These are phyloP conservation scores for Dipteronia sinensis DNA, from an alignment of 345 rosid genomes.

Conservation along the genomic window DNA sequence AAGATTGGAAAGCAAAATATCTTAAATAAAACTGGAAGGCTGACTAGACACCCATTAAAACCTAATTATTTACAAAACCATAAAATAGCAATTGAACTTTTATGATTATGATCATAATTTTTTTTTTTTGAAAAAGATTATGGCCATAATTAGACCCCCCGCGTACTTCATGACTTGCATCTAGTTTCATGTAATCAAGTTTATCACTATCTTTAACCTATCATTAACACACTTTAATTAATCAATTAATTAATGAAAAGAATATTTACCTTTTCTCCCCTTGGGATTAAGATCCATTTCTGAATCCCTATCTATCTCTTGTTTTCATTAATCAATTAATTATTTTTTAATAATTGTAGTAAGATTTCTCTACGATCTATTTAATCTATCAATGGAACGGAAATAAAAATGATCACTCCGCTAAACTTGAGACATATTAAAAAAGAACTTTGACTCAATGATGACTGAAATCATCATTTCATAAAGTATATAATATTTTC, in stretches of 20 bases:
- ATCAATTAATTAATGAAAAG: not conserved
- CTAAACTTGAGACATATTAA: too few relatives aligned
- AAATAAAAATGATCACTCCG: too few relatives aligned
- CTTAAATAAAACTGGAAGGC: not conserved
- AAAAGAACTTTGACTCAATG: too few relatives aligned
- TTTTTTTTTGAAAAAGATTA: not conserved
- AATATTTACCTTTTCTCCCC: not conserved
- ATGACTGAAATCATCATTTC: too few relatives aligned
- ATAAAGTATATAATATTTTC: too few relatives aligned
- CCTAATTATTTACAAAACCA: not conserved
- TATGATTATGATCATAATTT: not conserved
- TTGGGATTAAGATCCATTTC: not conserved
- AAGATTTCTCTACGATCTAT: too few relatives aligned
- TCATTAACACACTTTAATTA: not conserved
- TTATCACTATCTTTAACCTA: not conserved
- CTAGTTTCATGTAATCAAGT: not conserved
- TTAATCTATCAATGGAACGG: too few relatives aligned
- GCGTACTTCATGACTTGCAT: not conserved
- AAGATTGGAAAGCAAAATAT: not conserved
- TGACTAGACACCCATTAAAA: slow-evolving; percentile 20
- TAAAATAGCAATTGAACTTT: not conserved
- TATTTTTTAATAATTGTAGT: too few relatives aligned
- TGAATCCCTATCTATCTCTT: not conserved
- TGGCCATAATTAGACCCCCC: slow-evolving; percentile 5
- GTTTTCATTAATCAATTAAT: not conserved